Percentiles rank a stretch among this genome's conserved stretches.
Evolutionary conservation across 1,139 yeast species (phyloP).

Genomic region (Candida sp.): DNA sequence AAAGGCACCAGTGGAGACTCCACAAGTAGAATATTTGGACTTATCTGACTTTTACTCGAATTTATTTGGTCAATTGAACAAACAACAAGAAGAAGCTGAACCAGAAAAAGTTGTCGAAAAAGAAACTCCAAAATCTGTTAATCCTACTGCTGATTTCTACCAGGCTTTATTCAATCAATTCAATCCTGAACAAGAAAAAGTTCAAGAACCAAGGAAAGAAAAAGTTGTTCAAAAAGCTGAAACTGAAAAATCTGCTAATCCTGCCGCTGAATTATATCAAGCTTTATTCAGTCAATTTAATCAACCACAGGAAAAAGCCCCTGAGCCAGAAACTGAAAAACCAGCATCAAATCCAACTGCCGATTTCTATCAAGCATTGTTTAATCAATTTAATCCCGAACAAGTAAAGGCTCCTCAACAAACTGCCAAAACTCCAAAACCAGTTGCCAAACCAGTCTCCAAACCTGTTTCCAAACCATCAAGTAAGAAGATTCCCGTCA

Average conservation of each 20-base stretch:
- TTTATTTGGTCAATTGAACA: background rate
- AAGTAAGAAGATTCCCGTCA: constrained; percentile 7
- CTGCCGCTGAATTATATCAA: background rate
- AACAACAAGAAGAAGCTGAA: background rate
- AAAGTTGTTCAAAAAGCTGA: background rate
- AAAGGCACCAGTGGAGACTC: background rate
- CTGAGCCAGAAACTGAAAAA: background rate
- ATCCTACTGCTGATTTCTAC: background rate
- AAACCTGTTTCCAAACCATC: background rate
- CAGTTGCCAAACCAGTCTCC: background rate
- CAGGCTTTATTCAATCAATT: background rate
- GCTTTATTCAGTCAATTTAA: background rate
- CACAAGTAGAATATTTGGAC: background rate
- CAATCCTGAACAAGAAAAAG: background rate
- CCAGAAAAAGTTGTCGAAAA: background rate
- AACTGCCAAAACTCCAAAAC: background rate
- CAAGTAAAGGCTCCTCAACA: background rate
- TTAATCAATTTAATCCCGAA: background rate
- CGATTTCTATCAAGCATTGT: background rate
- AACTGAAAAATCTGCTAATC: background rate
- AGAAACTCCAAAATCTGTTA: background rate
- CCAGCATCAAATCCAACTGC: background rate
- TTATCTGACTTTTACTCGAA: background rate
- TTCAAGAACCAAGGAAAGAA: background rate
- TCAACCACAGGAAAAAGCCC: background rate